These are phyloP conservation scores for Vanrija humicola DNA, from an alignment of 1,284 basidiomycete species.

Conservation along the genomic window DNA sequence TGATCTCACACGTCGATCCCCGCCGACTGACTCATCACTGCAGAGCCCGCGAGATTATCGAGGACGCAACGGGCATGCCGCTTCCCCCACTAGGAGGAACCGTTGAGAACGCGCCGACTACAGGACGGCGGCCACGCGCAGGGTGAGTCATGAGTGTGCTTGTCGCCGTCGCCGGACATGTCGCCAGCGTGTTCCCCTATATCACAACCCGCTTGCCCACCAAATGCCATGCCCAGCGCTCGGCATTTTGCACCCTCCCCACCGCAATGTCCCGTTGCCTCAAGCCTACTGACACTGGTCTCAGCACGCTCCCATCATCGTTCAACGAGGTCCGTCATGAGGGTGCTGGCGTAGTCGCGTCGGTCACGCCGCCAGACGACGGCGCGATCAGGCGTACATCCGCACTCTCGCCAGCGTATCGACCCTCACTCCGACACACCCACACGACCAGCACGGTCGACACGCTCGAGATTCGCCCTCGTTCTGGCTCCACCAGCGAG, in stretches of 20 bases:
- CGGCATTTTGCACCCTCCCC: background rate
- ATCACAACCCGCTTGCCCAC: background rate
- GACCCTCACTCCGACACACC: slow-evolving; percentile 62
- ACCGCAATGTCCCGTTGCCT: background rate
- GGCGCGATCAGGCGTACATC: slow-evolving; percentile 26
- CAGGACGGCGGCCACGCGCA: slow-evolving; percentile 39
- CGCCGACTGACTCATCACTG: no score
- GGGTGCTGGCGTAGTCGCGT: slow-evolving; percentile 13
- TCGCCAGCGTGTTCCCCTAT: background rate
- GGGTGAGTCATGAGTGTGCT: slow-evolving; percentile 32
- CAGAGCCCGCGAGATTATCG: slow-evolving; percentile 75
- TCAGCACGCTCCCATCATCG: slow-evolving; percentile 45
- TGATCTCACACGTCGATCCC: background rate
- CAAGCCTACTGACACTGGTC: background rate
- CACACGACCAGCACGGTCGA: slow-evolving; percentile 59
- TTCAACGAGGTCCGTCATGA: slow-evolving; percentile 32
- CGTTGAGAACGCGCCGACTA: slow-evolving; percentile 50
- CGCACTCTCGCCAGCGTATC: slow-evolving; percentile 37
- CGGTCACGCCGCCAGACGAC: slow-evolving; percentile 8
- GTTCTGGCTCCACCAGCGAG: slow-evolving; percentile 77
- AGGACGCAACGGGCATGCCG: slow-evolving; percentile 58
- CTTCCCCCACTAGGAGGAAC: slow-evolving; percentile 60
- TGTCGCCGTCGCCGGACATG: no score
- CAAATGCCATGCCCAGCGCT: background rate
- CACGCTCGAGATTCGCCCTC: slow-evolving; percentile 60